Base-by-base conservation (phyloP, 768 basidiomycete genomes). In the Boletellus ananas region DNA sequence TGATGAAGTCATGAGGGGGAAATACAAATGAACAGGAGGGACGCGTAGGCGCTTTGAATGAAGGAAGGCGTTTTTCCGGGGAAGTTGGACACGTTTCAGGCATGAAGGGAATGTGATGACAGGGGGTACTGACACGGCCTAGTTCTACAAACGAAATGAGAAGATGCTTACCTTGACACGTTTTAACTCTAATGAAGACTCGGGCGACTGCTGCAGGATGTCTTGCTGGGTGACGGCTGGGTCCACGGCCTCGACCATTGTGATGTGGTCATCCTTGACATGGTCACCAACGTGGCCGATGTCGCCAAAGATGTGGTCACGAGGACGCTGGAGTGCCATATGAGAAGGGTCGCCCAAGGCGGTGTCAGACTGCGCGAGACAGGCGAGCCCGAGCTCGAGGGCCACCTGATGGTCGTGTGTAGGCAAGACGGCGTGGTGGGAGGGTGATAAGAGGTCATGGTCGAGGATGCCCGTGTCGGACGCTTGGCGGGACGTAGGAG, bases 121-220 rank as follows among this genome's bases (percentile, higher is more conserved):
- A 44, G 48, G 57, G 48, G 45, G 36, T 43, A 50, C 54, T 42
- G 52, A 52, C 47, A 60, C 43, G 35, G 48, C 39, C 50, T 21
- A 47, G 31, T 43, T 47, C 41, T 41, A 58, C 43, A 56, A 51
- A 57, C 38, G 50, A 44, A 41, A 58, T 50, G 45, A 42, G 51
- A 54, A 55, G 63, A 56, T 56, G 61, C 80, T 59, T 65, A 84
- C 85, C 79, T 87, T 90, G 72, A 90, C 87, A 79, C 88, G 88
- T 75, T 90, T 90, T 64, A 87, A 72, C 58, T 88, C 87, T 61
- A 84, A 79, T 59, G 85, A 83, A 45, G 75, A 72, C 50, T 87
- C 86, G 6, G 79, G 70, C 54, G 78, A 66, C 75, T 79, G 85
- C 39, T 83, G 83, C 59, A 79, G 79, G 23, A 73, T 66, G 47